Evolutionary conservation across 495 filamentous ascomycete genomes (phyloP).

Genomic region (Hypomontagnella submonticulosa): DNA sequence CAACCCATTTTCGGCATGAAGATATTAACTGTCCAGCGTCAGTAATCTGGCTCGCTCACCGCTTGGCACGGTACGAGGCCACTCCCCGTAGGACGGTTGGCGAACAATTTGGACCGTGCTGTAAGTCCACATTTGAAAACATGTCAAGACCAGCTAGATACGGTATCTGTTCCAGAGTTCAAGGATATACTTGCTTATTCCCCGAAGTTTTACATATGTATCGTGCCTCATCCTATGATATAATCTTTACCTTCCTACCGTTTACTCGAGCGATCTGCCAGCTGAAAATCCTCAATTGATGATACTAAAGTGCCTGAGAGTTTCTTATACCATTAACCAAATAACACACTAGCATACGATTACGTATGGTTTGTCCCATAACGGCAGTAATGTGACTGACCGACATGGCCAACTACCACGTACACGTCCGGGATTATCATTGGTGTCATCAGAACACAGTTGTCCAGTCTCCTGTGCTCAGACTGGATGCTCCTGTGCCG

Average conservation of each 20-base stretch:
- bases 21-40: conserved; percentile 1
- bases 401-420: conserved; percentile 28
- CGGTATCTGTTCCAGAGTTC: neutral
- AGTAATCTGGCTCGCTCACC: conserved; percentile 9
- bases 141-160: neutral
- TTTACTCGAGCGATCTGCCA: too few relatives aligned
- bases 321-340: too few relatives aligned
- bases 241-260: too few relatives aligned
- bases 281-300: too few relatives aligned
- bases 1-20: conserved; percentile 7
- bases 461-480: conserved; percentile 29
- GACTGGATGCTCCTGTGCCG: conserved; percentile 3
- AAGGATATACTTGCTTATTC: conserved; percentile 19
- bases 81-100: conserved; percentile 6
- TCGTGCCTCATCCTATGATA: too few relatives aligned
- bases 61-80: neutral
- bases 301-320: too few relatives aligned
- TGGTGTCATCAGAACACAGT: conserved; percentile 37
- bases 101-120: neutral
- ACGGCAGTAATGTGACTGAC: too few relatives aligned
- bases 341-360: too few relatives aligned
- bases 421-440: conserved; percentile 35
- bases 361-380: too few relatives aligned
- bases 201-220: too few relatives aligned
- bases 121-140: conserved; percentile 10